A percentile compares a stretch with the other conserved stretches of the same genome.
phyloP scores from a whole-genome alignment of 2,329 filamentous ascomycete species.

The Fonsecaea erecta region DNA sequence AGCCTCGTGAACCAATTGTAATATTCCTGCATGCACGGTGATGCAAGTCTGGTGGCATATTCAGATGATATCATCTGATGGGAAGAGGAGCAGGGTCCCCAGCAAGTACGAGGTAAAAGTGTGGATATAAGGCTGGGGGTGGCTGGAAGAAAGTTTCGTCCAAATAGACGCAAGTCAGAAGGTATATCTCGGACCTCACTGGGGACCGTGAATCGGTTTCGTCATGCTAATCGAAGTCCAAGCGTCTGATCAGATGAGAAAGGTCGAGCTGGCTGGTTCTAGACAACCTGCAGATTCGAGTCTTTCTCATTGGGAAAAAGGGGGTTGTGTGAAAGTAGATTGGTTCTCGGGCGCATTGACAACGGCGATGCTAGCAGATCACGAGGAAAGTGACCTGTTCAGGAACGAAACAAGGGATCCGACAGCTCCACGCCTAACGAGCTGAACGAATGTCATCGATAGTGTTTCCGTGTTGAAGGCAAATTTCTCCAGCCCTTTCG shows the following conservation, averaged over 20 bases:
- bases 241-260: not conserved
- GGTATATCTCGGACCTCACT: not conserved
- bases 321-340: not conserved
- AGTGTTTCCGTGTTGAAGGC: too few relatives aligned
- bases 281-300: not conserved
- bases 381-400: too few relatives aligned
- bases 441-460: too few relatives aligned
- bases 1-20: not conserved
- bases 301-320: not conserved
- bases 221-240: not conserved
- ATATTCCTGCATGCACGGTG: not conserved
- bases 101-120: too few relatives aligned
- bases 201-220: not conserved
- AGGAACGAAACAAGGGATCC: too few relatives aligned
- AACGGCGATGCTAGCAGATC: too few relatives aligned
- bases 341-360: not conserved
- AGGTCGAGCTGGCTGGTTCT: not conserved
- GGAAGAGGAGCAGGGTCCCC: not conserved
- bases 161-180: not conserved
- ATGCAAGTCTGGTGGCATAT: not conserved
- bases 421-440: too few relatives aligned
- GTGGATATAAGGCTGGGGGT: not conserved
- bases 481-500: not conserved
- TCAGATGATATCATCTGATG: not conserved
- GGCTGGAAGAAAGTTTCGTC: not conserved